Percentiles rank a stretch among this genome's conserved stretches.
phyloP scores from a whole-genome alignment of 1,139 yeast genomes.

The Kodamaea sp. region DNA sequence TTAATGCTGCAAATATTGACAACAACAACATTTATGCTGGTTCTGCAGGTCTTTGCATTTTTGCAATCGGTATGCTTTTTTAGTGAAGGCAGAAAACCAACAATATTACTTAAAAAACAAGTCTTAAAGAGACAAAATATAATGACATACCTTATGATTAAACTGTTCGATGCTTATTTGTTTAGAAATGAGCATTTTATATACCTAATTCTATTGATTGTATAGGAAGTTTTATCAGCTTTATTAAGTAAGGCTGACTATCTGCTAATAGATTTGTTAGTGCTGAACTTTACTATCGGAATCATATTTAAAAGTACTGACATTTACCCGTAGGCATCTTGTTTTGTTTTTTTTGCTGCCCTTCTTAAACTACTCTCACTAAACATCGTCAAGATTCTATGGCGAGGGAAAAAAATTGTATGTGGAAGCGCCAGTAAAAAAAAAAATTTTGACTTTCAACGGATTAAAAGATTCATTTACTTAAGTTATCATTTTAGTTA shows the following conservation, averaged over 20 bases:
- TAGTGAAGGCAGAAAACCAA: background rate
- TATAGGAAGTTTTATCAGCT: too few relatives aligned
- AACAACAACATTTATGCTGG: conserved; percentile 13
- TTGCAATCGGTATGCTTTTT: conserved; percentile 14
- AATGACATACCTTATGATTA: background rate
- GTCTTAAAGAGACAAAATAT: background rate
- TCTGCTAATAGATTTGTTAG: too few relatives aligned
- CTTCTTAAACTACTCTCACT: conserved; percentile 6
- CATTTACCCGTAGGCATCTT: conserved; percentile 5
- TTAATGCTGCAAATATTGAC: conserved; percentile 10
- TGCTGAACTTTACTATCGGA: too few relatives aligned
- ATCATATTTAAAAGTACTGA: conserved; percentile 1
- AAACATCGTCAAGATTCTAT: conserved; percentile 24
- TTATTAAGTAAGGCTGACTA: too few relatives aligned
- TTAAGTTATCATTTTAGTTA: too few relatives aligned
- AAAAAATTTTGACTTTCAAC: too few relatives aligned
- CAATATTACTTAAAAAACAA: background rate
- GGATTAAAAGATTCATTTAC: too few relatives aligned
- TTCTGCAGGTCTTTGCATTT: conserved; percentile 12
- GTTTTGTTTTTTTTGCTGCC: too few relatives aligned
- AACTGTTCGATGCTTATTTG: background rate
- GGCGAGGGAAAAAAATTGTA: background rate
- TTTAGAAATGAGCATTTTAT: too few relatives aligned
- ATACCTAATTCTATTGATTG: too few relatives aligned
- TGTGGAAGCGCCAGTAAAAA: background rate